These are phyloP conservation scores for Thuja plicata DNA, from an alignment of 83 land plant species.

Conservation along the genomic window DNA sequence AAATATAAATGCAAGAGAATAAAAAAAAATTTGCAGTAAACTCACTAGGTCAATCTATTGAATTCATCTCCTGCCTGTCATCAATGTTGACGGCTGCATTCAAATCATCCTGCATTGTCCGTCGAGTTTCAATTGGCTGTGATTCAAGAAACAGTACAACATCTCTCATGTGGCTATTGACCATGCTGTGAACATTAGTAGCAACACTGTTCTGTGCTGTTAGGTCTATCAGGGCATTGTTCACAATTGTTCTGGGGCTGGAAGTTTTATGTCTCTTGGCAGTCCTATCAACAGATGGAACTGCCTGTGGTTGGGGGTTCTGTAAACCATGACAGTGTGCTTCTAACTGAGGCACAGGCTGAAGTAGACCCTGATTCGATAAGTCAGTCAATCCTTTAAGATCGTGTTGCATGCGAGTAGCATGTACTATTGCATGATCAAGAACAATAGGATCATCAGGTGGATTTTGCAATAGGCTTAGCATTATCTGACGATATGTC, in stretches of 20 bases:
- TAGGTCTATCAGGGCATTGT: neutral
- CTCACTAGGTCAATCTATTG: conserved; percentile 13
- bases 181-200: conserved; percentile 2
- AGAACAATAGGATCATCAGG: conserved; percentile 37
- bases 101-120: conserved; percentile 13
- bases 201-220: conserved; percentile 2
- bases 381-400: conserved; percentile 30
- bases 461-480: conserved; percentile 27
- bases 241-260: conserved; percentile 14
- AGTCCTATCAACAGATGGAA: conserved; percentile 1
- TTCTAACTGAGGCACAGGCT: conserved; percentile 24
- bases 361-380: conserved; percentile 28
- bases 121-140: conserved; percentile 15
- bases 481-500: conserved; percentile 31
- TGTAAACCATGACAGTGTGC: conserved; percentile 7
- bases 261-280: conserved; percentile 11
- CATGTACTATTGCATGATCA: conserved; percentile 36
- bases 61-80: conserved; percentile 5
- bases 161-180: conserved; percentile 12
- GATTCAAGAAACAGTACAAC: conserved; percentile 13
- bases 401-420: conserved; percentile 31
- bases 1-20: neutral
- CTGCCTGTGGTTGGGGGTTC: neutral
- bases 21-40: neutral
- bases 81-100: neutral